Evolutionary conservation across 495 filamentous ascomycete species (phyloP).

Genomic region (Staphylotrichum longicolle): DNA sequence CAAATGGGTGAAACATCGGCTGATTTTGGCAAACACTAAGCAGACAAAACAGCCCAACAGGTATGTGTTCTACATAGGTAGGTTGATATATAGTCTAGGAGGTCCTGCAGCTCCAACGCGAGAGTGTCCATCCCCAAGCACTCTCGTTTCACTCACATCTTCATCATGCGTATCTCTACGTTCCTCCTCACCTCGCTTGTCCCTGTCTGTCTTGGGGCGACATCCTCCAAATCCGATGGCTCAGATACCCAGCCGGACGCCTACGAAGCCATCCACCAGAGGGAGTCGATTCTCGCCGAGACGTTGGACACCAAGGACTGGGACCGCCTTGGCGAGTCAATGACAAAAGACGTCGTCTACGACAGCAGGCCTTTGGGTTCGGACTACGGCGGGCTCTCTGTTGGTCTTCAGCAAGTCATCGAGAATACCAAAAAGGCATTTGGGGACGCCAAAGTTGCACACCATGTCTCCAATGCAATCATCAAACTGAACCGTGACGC

Average conservation of each 20-base stretch:
- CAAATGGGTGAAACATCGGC: too few relatives aligned
- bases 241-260: not conserved
- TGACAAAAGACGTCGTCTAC: slow-evolving; percentile 13
- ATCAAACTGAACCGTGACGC: slow-evolving; percentile 9
- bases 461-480: slow-evolving; percentile 14
- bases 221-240: not conserved
- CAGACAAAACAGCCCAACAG: too few relatives aligned
- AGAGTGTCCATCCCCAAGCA: too few relatives aligned
- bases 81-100: too few relatives aligned
- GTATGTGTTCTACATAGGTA: too few relatives aligned
- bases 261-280: slow-evolving; percentile 15
- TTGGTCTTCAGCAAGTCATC: slow-evolving; percentile 13
- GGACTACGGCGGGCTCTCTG: slow-evolving; percentile 14
- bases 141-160: not conserved
- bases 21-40: too few relatives aligned
- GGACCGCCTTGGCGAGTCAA: slow-evolving; percentile 1
- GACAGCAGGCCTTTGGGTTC: slow-evolving; percentile 13
- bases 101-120: too few relatives aligned
- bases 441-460: slow-evolving; percentile 10
- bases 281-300: slow-evolving; percentile 9
- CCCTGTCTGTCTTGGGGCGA: slow-evolving; percentile 3
- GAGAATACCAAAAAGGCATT: slow-evolving; percentile 6
- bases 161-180: slow-evolving; percentile 7
- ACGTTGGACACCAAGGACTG: slow-evolving; percentile 15
- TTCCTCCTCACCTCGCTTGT: slow-evolving; percentile 9